Base-by-base conservation (phyloP, 228 moss, liverwort and hornwort genomes). In the Sphagnum magellanicum region DNA sequence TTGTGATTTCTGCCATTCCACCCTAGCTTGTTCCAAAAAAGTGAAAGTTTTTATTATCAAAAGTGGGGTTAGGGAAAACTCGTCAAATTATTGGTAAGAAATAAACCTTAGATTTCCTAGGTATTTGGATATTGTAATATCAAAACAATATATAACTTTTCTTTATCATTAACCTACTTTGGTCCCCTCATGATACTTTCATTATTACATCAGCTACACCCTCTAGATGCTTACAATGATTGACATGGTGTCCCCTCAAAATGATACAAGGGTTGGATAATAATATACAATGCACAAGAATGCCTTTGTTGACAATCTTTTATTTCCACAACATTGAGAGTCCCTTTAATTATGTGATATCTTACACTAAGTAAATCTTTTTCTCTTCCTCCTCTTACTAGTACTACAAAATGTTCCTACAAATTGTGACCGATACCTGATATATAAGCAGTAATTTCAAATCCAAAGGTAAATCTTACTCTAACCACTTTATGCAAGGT, bases 381-480 rank as follows among this genome's bases (percentile, higher is more conserved):
- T 14, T 4, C 3, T 65, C 64, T 48, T 65, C 64, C 64, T 65
- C 64, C 64, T 65, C 64, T 65, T 7, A 6, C 4, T 65, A 65
- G 50, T 48, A 50, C 4, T 65, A 65, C 50, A 65, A 4, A 65
- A 65, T 48, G 17, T 65, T 65, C 46, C 6, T 65, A 5, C 50
- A 65, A 65, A 65, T 48, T 65, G 50, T 50, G 47, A 65, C 14
- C 61, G 6, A 6, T 62, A 16, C 61, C 61, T 62, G 4, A 0
- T 62, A 62, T 62, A 62, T 50, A 65, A 65, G 64, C 4, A 48
- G 4, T 62, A 65, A 48, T 65, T 65, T 65, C 49, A 65, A 65
- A 65, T 65, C 64, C 0, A 65, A 50, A 65, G 5, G 50, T 65
- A 6, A 65, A 17, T 65, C 4, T 65, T 65, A 5, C 64, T 65